Evolutionary conservation across 345 rosid genomes (phyloP).

Genomic region (Angophora floribunda): DNA sequence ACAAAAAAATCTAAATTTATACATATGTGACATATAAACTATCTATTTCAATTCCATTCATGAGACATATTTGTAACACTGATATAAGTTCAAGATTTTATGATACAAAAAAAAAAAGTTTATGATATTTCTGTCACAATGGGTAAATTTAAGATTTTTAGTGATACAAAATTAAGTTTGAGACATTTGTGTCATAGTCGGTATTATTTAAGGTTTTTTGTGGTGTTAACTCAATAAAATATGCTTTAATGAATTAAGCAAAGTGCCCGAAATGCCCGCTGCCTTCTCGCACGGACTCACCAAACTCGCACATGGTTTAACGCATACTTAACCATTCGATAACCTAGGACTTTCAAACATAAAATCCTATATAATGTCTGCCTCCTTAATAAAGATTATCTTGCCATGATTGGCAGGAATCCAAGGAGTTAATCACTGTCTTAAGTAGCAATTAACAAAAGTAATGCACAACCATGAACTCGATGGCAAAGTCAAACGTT

Average conservation of each 20-base stretch:
- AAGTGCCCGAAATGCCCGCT: not conserved
- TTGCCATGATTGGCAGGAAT: not conserved
- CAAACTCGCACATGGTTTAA: not conserved
- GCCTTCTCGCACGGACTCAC: not conserved
- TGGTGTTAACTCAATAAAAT: no score
- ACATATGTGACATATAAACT: no score
- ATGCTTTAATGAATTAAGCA: not conserved
- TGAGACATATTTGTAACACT: no score
- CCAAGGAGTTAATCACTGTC: not conserved
- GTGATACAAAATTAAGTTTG: not conserved
- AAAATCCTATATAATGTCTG: not conserved
- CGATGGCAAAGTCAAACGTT: not conserved
- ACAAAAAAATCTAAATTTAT: no score
- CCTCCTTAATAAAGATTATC: not conserved
- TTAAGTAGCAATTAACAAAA: not conserved
- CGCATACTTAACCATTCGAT: not conserved
- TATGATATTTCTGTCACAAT: not conserved
- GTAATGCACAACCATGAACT: not conserved
- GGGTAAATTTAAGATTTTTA: no score
- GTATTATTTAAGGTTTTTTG: no score
- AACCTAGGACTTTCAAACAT: not conserved
- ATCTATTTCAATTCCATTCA: no score
- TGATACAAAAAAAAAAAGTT: no score
- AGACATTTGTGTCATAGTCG: fast-evolving
- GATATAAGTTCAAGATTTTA: no score